These are phyloP conservation scores for Ceraceosorus bombacis DNA, from an alignment of 1,284 basidiomycete species.

Conservation along the genomic window DNA sequence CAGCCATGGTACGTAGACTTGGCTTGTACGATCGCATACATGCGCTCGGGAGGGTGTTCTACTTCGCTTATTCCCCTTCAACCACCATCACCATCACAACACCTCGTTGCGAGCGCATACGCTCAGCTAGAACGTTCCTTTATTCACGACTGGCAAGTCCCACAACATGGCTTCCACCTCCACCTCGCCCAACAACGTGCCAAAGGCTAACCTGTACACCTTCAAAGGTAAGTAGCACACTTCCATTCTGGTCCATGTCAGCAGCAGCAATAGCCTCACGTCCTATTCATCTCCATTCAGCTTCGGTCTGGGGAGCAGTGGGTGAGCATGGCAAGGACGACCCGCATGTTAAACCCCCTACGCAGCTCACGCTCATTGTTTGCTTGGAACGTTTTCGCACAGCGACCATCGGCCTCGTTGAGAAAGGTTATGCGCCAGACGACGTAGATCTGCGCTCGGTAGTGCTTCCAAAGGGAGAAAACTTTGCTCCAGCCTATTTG, in stretches of 20 bases:
- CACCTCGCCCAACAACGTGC: constrained; percentile 2
- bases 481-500: constrained; percentile 61
- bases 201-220: constrained; percentile 35
- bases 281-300: neutral
- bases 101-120: too few species aligned
- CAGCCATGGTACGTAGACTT: too few species aligned
- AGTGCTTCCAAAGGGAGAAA: constrained; percentile 51
- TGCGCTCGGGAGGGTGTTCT: too few species aligned
- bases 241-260: constrained; percentile 2
- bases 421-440: constrained; percentile 26
- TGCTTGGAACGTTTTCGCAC: too few species aligned
- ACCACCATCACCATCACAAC: too few species aligned
- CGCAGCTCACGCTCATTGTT: too few species aligned
- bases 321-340: constrained; percentile 8
- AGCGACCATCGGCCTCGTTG: constrained; percentile 19
- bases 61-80: too few species aligned
- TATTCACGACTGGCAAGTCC: too few species aligned
- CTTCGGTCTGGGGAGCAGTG: constrained; percentile 32
- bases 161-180: constrained; percentile 2
- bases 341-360: too few species aligned
- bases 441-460: constrained; percentile 39
- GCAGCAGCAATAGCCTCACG: constrained; percentile 1
- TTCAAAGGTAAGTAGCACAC: constrained; percentile 13
- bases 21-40: too few species aligned
- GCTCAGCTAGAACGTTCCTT: too few species aligned